Base-by-base conservation (phyloP, 2,329 filamentous ascomycete genomes). In the Ceratocystis lukuohia region DNA sequence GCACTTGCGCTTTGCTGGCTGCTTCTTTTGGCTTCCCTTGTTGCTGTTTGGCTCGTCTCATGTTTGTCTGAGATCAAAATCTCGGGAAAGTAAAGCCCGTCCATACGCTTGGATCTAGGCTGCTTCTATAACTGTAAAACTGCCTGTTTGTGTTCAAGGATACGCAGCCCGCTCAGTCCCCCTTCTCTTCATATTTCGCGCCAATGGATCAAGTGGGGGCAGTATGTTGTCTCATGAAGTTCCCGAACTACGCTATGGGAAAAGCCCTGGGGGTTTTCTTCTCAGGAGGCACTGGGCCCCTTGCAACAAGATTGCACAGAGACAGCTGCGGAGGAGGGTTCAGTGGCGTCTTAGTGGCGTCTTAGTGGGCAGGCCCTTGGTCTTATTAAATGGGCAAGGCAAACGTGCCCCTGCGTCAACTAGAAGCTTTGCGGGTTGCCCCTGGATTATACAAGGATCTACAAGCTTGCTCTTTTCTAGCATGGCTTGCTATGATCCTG, bases 41-140 rank as follows among this genome's bases (percentile, higher is more conserved):
- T 57, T 53, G 8, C 37, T 41, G 37, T 41, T 25, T 15, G 48
- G 48, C 28, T 33, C 56, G 56, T 59, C 56, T 59, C 56, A 59
- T 59, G 56, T 59, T 53, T 59, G 28, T 25, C 56, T 59, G 56
- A 37, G 56, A 59, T 30, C 8, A 59, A 59, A 37, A 59, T n/a
- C 7, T n/a, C 12, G 56, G 28, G 15, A 59, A 59, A 37, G 17
- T n/a, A 57, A 12, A 15, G 53, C 53, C 22, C n/a, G 48, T 12
- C 37, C 37, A 41, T 41, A 41, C 10, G 10, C 37, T 41, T 41
- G 10, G 37, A 41, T 41, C 22, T 15, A 5, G 50, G 50, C 22
- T 30, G 10, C 3, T 33, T 8, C 28, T 33, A 15, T n/a, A 37
- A n/a, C 8, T 37, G 5, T 1, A 59, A 8, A 17, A 10, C 56